A percentile compares a stretch with the other conserved stretches of the same genome.
These are phyloP conservation scores for Saussurea involucrata DNA, from an alignment of 129 eudicot species.

Conservation along the genomic window DNA sequence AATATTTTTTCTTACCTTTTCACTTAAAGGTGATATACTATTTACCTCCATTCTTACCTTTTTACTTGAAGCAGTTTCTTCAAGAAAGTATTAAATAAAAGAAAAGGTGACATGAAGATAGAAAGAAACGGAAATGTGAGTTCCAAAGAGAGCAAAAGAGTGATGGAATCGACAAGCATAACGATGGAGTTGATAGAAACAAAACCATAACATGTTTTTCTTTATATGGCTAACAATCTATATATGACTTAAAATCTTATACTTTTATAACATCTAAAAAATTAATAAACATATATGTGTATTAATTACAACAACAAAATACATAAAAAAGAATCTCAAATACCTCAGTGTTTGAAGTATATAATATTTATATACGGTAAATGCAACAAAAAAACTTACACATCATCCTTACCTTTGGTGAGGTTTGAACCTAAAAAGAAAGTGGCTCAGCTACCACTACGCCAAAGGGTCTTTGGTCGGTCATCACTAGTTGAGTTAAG, in stretches of 20 bases:
- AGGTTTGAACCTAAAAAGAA: too few species aligned
- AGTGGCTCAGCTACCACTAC: too few species aligned
- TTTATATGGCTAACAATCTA: slow-evolving; percentile 12
- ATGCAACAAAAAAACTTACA: too few species aligned
- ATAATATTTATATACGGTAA: too few species aligned
- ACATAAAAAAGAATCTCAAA: too few species aligned
- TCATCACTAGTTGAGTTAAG: too few species aligned
- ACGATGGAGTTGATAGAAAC: slow-evolving; percentile 33
- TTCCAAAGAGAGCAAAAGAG: slow-evolving; percentile 16
- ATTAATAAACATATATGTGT: too few species aligned
- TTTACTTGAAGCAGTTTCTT: background rate
- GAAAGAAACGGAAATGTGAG: slow-evolving; percentile 11
- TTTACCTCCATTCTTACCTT: background rate
- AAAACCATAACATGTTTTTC: slow-evolving; percentile 32
- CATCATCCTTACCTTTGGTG: too few species aligned
- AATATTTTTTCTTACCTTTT: background rate
- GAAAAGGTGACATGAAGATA: slow-evolving; percentile 6
- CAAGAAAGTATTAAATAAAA: background rate
- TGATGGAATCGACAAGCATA: slow-evolving; percentile 29
- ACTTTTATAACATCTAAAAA: too few species aligned
- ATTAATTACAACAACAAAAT: too few species aligned
- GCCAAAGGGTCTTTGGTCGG: too few species aligned
- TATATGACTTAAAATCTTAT: background rate
- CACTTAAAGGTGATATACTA: background rate
- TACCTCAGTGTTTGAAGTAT: too few species aligned